A percentile compares a stretch with the other conserved stretches of the same genome.
Evolutionary conservation across 257 asterid species (phyloP).

Genomic region (Petunia secreta): DNA sequence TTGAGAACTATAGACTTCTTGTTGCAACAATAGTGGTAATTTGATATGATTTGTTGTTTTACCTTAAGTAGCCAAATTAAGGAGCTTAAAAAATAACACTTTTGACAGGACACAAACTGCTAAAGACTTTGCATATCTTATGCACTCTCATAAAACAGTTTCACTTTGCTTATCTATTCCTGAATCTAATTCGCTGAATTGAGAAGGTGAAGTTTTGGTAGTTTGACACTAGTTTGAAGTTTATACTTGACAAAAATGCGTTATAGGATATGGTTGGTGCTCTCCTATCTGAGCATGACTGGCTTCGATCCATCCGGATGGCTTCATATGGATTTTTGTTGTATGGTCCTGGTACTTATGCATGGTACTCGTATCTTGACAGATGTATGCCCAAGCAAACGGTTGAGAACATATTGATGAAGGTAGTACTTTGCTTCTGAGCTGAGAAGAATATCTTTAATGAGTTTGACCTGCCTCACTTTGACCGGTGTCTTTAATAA

Average conservation of each 20-base stretch:
- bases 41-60: background rate
- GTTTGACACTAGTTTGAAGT: background rate
- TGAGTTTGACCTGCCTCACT: background rate
- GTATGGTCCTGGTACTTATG: slow-evolving; percentile 91
- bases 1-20: background rate
- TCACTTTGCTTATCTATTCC: background rate
- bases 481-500: slow-evolving; percentile 21
- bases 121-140: background rate
- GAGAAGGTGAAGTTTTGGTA: background rate
- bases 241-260: slow-evolving; percentile 11
- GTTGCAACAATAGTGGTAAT: background rate
- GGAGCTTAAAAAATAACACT: background rate
- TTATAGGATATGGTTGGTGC: slow-evolving; percentile 54
- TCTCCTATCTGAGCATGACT: slow-evolving; percentile 69
- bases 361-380: slow-evolving; percentile 89
- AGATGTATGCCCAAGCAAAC: slow-evolving; percentile 72
- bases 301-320: slow-evolving; percentile 85
- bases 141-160: slow-evolving; percentile 12
- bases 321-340: slow-evolving; percentile 80
- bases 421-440: slow-evolving; percentile 46
- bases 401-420: slow-evolving; percentile 56
- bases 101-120: background rate
- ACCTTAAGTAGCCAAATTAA: background rate
- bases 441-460: background rate
- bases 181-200: background rate